phyloP scores from a whole-genome alignment of 1,139 yeast species.

The Diutina siamensis region DNA sequence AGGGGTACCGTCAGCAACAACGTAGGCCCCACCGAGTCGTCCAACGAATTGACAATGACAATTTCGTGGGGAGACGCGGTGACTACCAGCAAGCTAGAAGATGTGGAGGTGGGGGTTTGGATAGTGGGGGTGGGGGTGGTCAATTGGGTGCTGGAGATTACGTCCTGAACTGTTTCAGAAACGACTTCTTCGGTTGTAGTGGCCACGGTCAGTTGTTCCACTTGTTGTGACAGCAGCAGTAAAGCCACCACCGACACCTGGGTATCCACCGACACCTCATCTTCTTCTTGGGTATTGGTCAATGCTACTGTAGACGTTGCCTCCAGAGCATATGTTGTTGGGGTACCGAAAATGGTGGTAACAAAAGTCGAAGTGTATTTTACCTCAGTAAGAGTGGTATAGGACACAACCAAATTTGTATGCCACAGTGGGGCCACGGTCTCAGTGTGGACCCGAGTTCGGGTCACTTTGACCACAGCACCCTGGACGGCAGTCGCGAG shows the following conservation, averaged over 20 bases:
- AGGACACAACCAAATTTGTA: background rate
- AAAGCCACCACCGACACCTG: no score
- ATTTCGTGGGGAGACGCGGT: background rate
- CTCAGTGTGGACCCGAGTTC: background rate
- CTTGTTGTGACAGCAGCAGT: no score
- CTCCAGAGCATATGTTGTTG: background rate
- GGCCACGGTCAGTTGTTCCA: no score
- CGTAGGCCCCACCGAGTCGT: constrained; percentile 4
- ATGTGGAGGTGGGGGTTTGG: no score
- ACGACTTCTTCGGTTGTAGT: no score
- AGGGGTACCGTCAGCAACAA: background rate
- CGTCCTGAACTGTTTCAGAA: no score
- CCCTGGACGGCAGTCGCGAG: constrained; percentile 4
- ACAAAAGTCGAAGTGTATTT: background rate
- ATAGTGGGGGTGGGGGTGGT: no score
- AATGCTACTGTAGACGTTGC: background rate
- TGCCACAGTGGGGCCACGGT: constrained; percentile 2
- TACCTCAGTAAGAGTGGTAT: background rate
- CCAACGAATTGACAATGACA: background rate
- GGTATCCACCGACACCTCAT: background rate
- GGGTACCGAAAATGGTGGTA: constrained; percentile 2
- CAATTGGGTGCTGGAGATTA: no score
- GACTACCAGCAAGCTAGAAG: background rate
- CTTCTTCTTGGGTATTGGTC: background rate
- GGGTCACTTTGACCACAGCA: constrained; percentile 2